phyloP scores from a whole-genome alignment of 176 grass and related monocot genomes.

The Eremochloa ophiuroides region DNA sequence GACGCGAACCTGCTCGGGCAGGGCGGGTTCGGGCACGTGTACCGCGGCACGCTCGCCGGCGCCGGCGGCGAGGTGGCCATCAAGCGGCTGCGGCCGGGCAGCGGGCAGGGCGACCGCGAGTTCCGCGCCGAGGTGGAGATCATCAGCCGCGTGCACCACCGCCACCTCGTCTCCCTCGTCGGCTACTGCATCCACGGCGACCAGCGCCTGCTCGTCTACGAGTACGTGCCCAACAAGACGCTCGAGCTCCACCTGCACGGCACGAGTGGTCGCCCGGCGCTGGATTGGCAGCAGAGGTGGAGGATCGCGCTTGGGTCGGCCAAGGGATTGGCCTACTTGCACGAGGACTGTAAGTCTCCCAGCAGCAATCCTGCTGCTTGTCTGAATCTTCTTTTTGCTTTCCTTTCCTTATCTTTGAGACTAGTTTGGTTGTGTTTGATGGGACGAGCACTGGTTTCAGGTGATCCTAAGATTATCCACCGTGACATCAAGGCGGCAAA shows the following conservation, averaged over 20 bases:
- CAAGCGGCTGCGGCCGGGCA: constrained; percentile 58
- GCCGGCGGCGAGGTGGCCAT: constrained; percentile 58
- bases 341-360: constrained; percentile 79
- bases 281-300: constrained; percentile 69
- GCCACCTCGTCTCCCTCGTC: constrained; percentile 67
- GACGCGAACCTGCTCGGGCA: constrained; percentile 71
- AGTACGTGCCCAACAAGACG: constrained; percentile 82
- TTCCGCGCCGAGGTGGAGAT: constrained; percentile 92
- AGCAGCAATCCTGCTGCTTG: neutral
- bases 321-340: constrained; percentile 77
- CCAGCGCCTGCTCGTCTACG: constrained; percentile 80
- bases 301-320: constrained; percentile 75
- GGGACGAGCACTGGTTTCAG: constrained; percentile 24
- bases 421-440: neutral
- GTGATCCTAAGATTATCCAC: constrained; percentile 87
- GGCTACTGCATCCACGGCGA: constrained; percentile 74
- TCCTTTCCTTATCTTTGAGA: neutral
- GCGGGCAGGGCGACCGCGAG: constrained; percentile 86
- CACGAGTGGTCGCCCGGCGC: constrained; percentile 28
- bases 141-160: constrained; percentile 86
- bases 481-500: constrained; percentile 93
- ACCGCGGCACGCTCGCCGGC: constrained; percentile 37
- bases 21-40: constrained; percentile 90
- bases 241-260: constrained; percentile 88
- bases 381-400: neutral